Evolutionary conservation across 2,329 filamentous ascomycete species (phyloP), one percentile per base, ranked within the genome.

Genomic region (Curvularia hawaiiensis): DNA sequence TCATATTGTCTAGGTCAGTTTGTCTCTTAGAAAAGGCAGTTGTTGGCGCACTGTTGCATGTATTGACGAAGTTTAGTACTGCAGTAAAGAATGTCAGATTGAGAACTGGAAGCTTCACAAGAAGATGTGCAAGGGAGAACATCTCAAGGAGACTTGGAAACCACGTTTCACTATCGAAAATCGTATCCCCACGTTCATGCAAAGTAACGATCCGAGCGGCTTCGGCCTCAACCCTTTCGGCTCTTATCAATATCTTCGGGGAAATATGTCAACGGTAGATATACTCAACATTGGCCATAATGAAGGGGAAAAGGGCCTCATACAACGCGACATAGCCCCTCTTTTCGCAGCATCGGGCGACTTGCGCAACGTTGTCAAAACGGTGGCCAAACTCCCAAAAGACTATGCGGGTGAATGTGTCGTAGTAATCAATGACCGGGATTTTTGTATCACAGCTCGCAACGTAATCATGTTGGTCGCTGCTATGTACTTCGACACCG

Each of bases 261-360:
- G 46, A 12, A 38, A 48, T 8, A 12, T 48, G 22, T 31, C 46
- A 11, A 31, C 31, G 2, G 12, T 48, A 5, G 77, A 81, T 58
- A 48, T 81, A 0, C 50, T 81, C 0, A 64, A 71, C 0, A 50
- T 79, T 4, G 39, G 58, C 9, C 38, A 62, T 18, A 68, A 69
- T 31, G 59, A 68, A 31, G 48, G 57, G 6, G 73, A 75, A 43
- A 72, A 78, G 46, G 74, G 69, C 18, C 4, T 18, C 6, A 30
- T 48, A 0, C 40, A 58, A 7, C 54, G 50, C 20, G 58, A 74
- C 22, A 46, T 77, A 1, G 44, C 30, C 0, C 50, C 80, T 0
- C 66, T 79, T 2, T 79, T 78, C 39, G 77, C 77, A 3, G 80
- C 78, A 4, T 82, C 80, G 10, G 79, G 78, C 7, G 79, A 82